Evolutionary conservation across 148 eudicot species (phyloP), one percentile per base, ranked within the genome.

Genomic region (Camellia sinensis): DNA sequence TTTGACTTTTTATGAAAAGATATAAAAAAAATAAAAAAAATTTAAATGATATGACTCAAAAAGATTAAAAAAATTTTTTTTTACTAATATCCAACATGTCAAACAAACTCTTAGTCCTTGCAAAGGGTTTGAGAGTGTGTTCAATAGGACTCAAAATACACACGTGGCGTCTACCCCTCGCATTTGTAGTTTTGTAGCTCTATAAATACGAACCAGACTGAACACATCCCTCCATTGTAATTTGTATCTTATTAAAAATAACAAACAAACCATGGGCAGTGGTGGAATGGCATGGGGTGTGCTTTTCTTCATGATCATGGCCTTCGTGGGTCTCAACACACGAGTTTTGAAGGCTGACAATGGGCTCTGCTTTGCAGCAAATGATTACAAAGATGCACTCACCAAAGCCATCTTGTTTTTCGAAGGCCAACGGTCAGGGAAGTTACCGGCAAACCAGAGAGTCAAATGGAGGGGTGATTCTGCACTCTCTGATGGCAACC

Each of bases 401-500:
- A 73, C 67, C 29, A 93, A 93, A 84, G 88, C 94, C 19, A 93
- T 95, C 29, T 75, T 95, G 83, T 95, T 95, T 87, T 95, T 93
- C 19, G 98, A 95, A 90, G 98, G 98, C 3, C 98, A 95, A 75
- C 85, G 98, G 5, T 95, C 98, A 0, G 98, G 98, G 17, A 91
- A 91, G 77, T 84, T 95, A 77, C 93, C 97, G 0, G 29, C 71
- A 3, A 83, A 13, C 80, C 98, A 91, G 44, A 82, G 97, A 78
- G 97, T 88, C 2, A 83, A 82, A 71, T 95, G 98, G 98, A 90
- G 98, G 81, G 94, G 84, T 40, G 92, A 93, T 79, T 95, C 98
- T 43, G 97, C 95, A 40, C 91, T 93, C 80, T 83, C 79, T 0
- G 97, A 95, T 72, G 97, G 97, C 85, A 80, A 77, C 2, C 80